These are phyloP conservation scores for Alternaria incomplexa DNA, from an alignment of 2,329 filamentous ascomycete species.

Conservation along the genomic window DNA sequence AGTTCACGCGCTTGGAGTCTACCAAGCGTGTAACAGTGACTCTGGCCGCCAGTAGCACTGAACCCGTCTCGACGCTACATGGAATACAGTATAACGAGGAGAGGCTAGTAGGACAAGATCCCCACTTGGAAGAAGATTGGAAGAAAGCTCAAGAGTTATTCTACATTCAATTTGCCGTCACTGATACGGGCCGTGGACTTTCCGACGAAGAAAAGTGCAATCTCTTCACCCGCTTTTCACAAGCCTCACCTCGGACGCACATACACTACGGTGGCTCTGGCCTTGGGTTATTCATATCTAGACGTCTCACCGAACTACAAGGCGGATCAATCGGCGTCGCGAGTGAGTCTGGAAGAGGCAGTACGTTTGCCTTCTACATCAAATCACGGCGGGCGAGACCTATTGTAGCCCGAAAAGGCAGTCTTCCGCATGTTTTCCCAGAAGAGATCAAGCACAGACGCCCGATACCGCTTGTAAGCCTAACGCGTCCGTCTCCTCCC, in stretches of 20 bases:
- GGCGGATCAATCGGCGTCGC: conserved; percentile 40
- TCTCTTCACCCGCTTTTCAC: conserved; percentile 41
- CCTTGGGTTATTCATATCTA: conserved; percentile 43
- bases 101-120: conserved; percentile 26
- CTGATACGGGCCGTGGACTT: conserved; percentile 51
- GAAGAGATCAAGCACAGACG: conserved; percentile 30
- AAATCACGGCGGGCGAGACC: conserved; percentile 26
- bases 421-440: conserved; percentile 22
- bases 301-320: conserved; percentile 40
- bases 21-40: conserved; percentile 43
- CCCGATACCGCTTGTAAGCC: conserved; percentile 2
- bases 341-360: conserved; percentile 30
- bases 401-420: conserved; percentile 18
- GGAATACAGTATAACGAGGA: conserved; percentile 37
- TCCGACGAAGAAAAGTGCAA: conserved; percentile 42
- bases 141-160: conserved; percentile 31
- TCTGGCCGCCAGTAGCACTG: conserved; percentile 40
- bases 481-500: conserved; percentile 5
- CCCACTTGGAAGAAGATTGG: conserved; percentile 40
- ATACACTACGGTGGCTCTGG: conserved; percentile 50
- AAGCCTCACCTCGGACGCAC: conserved; percentile 42
- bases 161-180: conserved; percentile 46
- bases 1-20: conserved; percentile 49
- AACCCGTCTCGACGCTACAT: conserved; percentile 40
- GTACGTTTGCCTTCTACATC: conserved; percentile 44